Conservation (phyloP, 2,329 filamentous ascomycete species). For the Hysterium pulicare region DNA sequence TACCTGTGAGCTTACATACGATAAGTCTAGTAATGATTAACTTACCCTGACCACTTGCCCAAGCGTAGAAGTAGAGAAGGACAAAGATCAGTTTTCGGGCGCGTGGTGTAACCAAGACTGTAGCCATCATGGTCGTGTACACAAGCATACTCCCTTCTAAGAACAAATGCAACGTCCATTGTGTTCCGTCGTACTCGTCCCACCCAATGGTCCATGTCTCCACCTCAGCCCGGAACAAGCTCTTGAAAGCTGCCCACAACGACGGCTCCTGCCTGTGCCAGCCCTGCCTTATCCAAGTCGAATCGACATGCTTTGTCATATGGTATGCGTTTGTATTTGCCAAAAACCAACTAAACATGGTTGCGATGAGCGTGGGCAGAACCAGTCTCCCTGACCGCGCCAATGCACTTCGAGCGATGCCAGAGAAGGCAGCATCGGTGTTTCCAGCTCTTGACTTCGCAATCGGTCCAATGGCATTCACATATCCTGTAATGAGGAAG, state of each 20-base stretch:
- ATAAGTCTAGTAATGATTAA: not conserved
- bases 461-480: slow-evolving; percentile 61
- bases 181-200: slow-evolving; percentile 42
- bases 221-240: slow-evolving; percentile 28
- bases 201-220: slow-evolving; percentile 40
- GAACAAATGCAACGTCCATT: slow-evolving; percentile 44
- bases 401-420: slow-evolving; percentile 57
- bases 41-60: slow-evolving; percentile 36
- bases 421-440: slow-evolving; percentile 51
- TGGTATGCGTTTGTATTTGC: slow-evolving; percentile 57
- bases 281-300: slow-evolving; percentile 54
- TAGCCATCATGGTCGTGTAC: slow-evolving; percentile 42
- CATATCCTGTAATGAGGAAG: slow-evolving; percentile 60
- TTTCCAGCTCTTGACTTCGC: slow-evolving; percentile 54
- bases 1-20: slow-evolving; percentile 14
- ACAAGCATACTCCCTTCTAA: slow-evolving; percentile 42
- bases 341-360: slow-evolving; percentile 53
- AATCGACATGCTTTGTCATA: slow-evolving; percentile 55
- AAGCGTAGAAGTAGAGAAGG: slow-evolving; percentile 40
- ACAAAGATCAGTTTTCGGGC: slow-evolving; percentile 34
- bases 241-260: slow-evolving; percentile 28
- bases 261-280: slow-evolving; percentile 35
- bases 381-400: slow-evolving; percentile 57
- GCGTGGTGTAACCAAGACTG: slow-evolving; percentile 36
- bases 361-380: slow-evolving; percentile 56